Evolutionary conservation across 2,329 filamentous ascomycete species (phyloP).

Genomic region (Pseudocercospora ulei): DNA sequence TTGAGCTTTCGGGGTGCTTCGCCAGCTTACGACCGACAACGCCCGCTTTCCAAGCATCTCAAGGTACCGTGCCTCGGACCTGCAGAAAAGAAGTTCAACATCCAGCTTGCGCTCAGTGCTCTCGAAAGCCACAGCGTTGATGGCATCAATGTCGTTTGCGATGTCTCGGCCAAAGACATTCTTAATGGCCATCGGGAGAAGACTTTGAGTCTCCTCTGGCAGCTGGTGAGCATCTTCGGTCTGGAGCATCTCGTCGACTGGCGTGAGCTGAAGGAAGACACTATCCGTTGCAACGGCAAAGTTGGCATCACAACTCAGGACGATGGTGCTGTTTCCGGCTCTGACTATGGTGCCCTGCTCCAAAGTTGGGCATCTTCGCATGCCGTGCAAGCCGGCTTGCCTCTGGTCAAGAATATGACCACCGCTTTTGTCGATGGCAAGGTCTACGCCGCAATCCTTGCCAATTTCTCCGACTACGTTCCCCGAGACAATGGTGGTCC

Average conservation of each 20-base stretch:
- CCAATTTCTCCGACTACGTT: constrained; percentile 47
- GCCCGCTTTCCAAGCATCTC: constrained; percentile 47
- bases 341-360: constrained; percentile 37
- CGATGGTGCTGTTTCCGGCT: background rate
- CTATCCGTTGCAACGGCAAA: constrained; percentile 8
- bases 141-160: constrained; percentile 36
- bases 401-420: constrained; percentile 46
- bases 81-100: constrained; percentile 51
- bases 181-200: constrained; percentile 57
- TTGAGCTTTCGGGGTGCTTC: constrained; percentile 27
- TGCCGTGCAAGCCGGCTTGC: constrained; percentile 22
- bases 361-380: constrained; percentile 49
- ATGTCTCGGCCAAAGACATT: constrained; percentile 49
- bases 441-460: constrained; percentile 48
- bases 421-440: constrained; percentile 49
- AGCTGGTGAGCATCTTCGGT: constrained; percentile 49
- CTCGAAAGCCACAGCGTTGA: constrained; percentile 40
- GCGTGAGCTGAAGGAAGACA: constrained; percentile 45
- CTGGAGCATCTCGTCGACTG: constrained; percentile 48
- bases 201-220: constrained; percentile 53
- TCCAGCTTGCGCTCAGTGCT: constrained; percentile 49
- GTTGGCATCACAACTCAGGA: background rate
- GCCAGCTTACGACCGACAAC: constrained; percentile 11
- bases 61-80: constrained; percentile 50
- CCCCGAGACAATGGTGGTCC: constrained; percentile 8